Evolutionary conservation across 306 rosid species (phyloP), one percentile per base, ranked within the genome.

Genomic region (Dryas alaskensis): DNA sequence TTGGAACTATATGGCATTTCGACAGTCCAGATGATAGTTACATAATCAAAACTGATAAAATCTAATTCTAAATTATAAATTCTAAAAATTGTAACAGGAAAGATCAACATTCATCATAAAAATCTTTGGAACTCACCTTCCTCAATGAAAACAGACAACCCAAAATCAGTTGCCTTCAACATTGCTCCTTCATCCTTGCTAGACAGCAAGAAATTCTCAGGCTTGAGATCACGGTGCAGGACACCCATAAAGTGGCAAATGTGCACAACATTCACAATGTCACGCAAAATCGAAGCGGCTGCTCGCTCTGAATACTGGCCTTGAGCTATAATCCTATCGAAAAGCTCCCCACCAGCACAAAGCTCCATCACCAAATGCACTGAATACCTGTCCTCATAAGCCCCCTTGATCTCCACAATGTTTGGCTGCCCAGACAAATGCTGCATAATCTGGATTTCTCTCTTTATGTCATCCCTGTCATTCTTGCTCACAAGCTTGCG

Each of bases 141-240:
- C 80, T 93, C 98, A 49, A 91, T 90, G 84, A 89, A 93, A 48
- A 93, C 98, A 65, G 98, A 93, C 67, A 93, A 71, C 47, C 98
- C 98, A 52, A 93, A 93, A 89, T 91, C 98, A 25, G 96, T 92
- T 13, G 96, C 98, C 81, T 93, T 93, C 16, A 93, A 83, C n/a
- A 84, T 31, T 4, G 97, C 92, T 4, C 73, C 84, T 25, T 77
- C 82, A 51, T 85, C 94, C 81, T 87, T 85, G 71, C 85, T 79
- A 62, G 96, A 82, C 39, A 93, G 86, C 89, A 93, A 83, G 87
- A 92, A 92, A 83, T 92, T 92, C 80, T 92, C 95, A 0, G 98
- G 98, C 91, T 92, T 92, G 42, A 92, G 86, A 86, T 92, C 98
- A 0, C 98, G 94, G 66, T 92, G 98, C 86, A 92, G 53, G 17